A percentile compares a stretch with the other conserved stretches of the same genome.
phyloP scores from a whole-genome alignment of 208 protist species.

The Porcisia deanei region DNA sequence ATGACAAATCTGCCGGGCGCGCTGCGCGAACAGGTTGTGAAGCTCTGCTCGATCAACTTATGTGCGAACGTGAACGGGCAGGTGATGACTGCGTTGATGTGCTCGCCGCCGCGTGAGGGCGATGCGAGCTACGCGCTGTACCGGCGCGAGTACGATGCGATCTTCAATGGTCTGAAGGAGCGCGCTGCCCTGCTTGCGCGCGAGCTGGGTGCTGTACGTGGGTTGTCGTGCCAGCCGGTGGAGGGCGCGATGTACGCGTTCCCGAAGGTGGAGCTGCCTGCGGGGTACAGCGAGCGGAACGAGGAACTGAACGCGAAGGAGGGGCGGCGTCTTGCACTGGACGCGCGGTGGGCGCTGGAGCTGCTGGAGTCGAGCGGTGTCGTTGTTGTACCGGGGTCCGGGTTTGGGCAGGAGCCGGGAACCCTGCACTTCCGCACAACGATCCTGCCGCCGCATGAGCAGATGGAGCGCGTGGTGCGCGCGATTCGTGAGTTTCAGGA shows the following conservation, averaged over 20 bases:
- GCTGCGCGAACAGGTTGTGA: conserved; percentile 92
- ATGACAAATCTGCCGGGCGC: conserved; percentile 69
- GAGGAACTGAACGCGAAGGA: conserved; percentile 60
- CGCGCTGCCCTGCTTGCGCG: conserved; percentile 71
- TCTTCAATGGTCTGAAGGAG: conserved; percentile 68
- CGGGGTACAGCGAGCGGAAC: conserved; percentile 70
- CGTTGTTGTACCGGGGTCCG: conserved; percentile 95
- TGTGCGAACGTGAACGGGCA: conserved; percentile 98
- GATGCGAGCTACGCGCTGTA: conserved; percentile 93
- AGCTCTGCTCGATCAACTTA: conserved; percentile 95
- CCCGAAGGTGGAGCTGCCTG: conserved; percentile 92
- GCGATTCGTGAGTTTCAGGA: conserved; percentile 71
- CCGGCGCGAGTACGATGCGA: conserved; percentile 75
- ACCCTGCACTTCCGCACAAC: conserved; percentile 99
- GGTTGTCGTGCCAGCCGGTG: conserved; percentile 92
- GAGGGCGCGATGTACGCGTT: conserved; percentile 99
- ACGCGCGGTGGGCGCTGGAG: conserved; percentile 96
- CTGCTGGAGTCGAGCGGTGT: conserved; percentile 97
- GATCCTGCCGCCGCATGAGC: conserved; percentile 97
- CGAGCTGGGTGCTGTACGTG: conserved; percentile 93
- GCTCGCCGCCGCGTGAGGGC: conserved; percentile 91
- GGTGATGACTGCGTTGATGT: conserved; percentile 95
- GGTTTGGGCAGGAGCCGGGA: conserved; percentile 95
- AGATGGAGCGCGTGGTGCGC: conserved; percentile 92
- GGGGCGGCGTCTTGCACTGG: conserved; percentile 76